phyloP scores from a whole-genome alignment of 192 early-diverging fungal species.

The Thamnidium elegans region DNA sequence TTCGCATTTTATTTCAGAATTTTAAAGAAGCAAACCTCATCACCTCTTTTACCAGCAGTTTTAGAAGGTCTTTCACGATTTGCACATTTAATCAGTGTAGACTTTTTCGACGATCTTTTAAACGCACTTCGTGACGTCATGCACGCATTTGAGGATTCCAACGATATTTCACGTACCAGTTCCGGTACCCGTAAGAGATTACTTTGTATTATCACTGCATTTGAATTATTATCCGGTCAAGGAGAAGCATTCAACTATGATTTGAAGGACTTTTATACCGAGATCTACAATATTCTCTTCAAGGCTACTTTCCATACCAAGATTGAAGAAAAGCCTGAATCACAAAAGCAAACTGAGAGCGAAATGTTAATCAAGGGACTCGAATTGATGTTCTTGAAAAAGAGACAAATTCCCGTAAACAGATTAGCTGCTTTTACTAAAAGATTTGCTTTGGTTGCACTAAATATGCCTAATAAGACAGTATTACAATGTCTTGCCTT shows the following conservation, averaged over 20 bases:
- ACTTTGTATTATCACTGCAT: conserved; percentile 87
- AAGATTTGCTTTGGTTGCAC: conserved; percentile 65
- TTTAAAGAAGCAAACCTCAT: conserved; percentile 78
- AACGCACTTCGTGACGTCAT: conserved; percentile 81
- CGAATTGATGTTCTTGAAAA: conserved; percentile 84
- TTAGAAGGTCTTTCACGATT: conserved; percentile 82
- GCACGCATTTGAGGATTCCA: conserved; percentile 45
- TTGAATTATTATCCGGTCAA: conserved; percentile 86
- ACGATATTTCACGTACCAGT: conserved; percentile 37
- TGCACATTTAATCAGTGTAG: conserved; percentile 94
- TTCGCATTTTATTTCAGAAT: conserved; percentile 96
- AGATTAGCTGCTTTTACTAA: conserved; percentile 89
- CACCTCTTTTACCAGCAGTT: conserved; percentile 68
- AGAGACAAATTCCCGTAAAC: conserved; percentile 68
- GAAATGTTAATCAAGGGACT: conserved; percentile 82
- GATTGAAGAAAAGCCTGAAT: conserved; percentile 51
- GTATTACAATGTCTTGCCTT: conserved; percentile 66
- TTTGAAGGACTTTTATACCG: conserved; percentile 85
- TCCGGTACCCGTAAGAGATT: conserved; percentile 67
- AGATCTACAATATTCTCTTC: conserved; percentile 78
- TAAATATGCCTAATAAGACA: conserved; percentile 76
- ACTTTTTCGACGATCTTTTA: conserved; percentile 91
- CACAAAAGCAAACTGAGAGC: conserved; percentile 60
- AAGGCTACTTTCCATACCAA: conserved; percentile 64
- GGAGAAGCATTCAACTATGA: conserved; percentile 92